Base-by-base conservation (phyloP, 108 stramenopile genomes). In the Skeletonema menzelii region DNA sequence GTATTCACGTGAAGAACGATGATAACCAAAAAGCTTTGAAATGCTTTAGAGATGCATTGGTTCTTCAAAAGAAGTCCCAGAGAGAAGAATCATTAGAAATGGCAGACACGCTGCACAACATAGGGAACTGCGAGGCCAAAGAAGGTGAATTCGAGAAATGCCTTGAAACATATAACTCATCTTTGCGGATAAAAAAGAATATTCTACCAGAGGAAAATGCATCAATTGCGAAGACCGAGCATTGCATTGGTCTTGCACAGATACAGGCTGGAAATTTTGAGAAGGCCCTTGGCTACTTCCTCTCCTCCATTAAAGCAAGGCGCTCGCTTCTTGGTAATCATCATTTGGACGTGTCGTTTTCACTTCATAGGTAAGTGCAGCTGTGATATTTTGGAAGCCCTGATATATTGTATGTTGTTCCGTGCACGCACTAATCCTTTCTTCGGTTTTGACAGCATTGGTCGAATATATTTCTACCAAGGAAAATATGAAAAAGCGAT, bases 91-190 rank as follows among this genome's bases (percentile, higher is more conserved):
- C 65, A 42, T 69, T 42, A 47, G 64, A 65, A 14, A 63, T 67
- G 14, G 85, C 79, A 53, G 82, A 85, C 11, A 68, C 82, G 11
- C 24, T 83, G 31, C 85, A 85, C 57, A 83, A 83, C 57, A 85
- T 85, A 32, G 85, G 82, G 0, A 82, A 85, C 47, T 85, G 84
- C 60, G 49, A 72, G 11, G 76, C 80, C 30, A 85, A 76, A 49
- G 47, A 55, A 32, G 78, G 82, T 15, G 19, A 61, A 64, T 64
- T 57, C 32, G 53, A 69, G 66, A 44, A 75, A 26, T 64, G 74
- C 30, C 35, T 79, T 6, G 34, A 31, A 14, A 63, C 69, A 17
- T 85, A 76, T 61, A 49, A 65, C 13, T 69, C 83, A 59, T 58
- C 82, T 11, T 56, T 82, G 19, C 65, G 57, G 20, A 80, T 85